phyloP scores from a whole-genome alignment of 1,284 basidiomycete species.

The Tilletia walkeri region DNA sequence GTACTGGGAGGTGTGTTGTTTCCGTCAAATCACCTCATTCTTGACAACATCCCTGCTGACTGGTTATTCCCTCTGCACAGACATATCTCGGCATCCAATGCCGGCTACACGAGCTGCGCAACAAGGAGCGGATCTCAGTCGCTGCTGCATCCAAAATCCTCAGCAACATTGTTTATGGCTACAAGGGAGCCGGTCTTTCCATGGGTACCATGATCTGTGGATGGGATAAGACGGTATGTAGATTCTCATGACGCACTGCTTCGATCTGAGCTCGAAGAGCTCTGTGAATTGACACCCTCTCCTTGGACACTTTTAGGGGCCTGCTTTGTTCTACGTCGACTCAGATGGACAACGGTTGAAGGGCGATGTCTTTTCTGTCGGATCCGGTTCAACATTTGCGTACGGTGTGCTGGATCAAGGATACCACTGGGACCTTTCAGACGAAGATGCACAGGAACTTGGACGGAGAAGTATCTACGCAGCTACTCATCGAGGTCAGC shows the following conservation, averaged over 20 bases:
- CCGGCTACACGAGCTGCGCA: conserved; percentile 91
- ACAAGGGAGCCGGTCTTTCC: conserved; percentile 98
- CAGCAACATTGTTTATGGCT: conserved; percentile 93
- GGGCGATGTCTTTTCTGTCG: conserved; percentile 95
- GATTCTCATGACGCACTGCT: too few species aligned
- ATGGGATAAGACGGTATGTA: conserved; percentile 91
- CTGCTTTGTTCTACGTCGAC: conserved; percentile 97
- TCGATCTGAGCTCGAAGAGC: too few species aligned
- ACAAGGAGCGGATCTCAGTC: conserved; percentile 95
- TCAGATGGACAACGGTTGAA: conserved; percentile 93
- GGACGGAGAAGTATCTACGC: conserved; percentile 93
- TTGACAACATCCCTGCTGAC: conserved; percentile 25
- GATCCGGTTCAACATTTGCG: conserved; percentile 95
- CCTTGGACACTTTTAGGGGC: conserved; percentile 64
- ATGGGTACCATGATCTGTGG: conserved; percentile 99
- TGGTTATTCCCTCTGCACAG: conserved; percentile 58
- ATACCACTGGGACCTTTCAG: conserved; percentile 88
- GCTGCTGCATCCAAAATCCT: conserved; percentile 97
- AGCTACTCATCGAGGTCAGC: conserved; percentile 69
- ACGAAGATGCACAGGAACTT: conserved; percentile 92
- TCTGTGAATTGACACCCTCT: too few species aligned
- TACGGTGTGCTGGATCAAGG: conserved; percentile 98
- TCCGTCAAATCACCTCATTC: neutral
- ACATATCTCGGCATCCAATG: conserved; percentile 98
- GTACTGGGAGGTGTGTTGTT: conserved; percentile 38